Evolutionary conservation across 2,329 filamentous ascomycete species (phyloP), one percentile per base, ranked within the genome.

Genomic region (Colletotrichum liriopes): DNA sequence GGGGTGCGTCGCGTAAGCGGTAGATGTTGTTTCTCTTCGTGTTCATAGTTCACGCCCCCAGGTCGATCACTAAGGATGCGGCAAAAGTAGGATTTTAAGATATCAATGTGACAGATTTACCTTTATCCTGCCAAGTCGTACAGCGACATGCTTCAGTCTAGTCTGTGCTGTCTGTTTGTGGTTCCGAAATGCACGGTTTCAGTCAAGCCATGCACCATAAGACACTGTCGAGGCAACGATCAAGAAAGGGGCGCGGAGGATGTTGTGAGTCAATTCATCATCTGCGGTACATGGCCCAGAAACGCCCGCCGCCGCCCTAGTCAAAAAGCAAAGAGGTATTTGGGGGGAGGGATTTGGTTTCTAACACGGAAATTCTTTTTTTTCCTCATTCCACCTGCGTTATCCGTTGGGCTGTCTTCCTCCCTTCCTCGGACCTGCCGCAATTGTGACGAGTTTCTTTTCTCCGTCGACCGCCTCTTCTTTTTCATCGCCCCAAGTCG

Each of bases 371-470:
- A 26, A 23, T 43, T 23, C 45, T 51, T 39, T 37, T 51, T 20
- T 26, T 26, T n/a, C n/a, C 41, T 18, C 23, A 26, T 41, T 43
- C 37, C 23, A 49, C 52, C 12, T 56, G 32, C 32, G 20, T 16
- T 37, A 9, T 43, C 16, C 41, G n/a, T 43, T 29, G 20, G 51
- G 14, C 35, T 26, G 23, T 45, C 37, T 49, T n/a, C 35, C 29
- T 23, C 62, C 54, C 29, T 32, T 49, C 23, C 63, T 68, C 56
- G 64, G 56, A 62, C 64, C 64, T 71, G 68, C 68, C 64, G 41
- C 64, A 62, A 12, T 43, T 51, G 54, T 62, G 51, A 56, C 41
- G 41, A 60, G 32, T 47, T 47, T 55, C 47, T 56, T 58, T 41
- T 37, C 41, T 39, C 49, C 47, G 43, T 62, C 43, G n/a, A 5